phyloP scores from a whole-genome alignment of 352 stramenopile species.

The Pythium insidiosum region DNA sequence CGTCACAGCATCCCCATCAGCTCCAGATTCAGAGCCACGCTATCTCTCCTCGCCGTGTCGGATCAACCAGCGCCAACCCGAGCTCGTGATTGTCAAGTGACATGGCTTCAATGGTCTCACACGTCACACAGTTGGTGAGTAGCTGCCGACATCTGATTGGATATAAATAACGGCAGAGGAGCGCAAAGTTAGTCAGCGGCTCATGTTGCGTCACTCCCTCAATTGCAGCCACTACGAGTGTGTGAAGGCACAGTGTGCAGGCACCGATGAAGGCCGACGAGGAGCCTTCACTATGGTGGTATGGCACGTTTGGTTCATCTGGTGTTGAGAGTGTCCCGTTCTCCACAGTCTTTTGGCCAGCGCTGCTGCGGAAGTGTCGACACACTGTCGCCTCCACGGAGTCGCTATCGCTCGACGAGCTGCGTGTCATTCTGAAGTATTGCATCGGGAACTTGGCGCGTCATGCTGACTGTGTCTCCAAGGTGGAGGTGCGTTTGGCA shows the following conservation, averaged over 20 bases:
- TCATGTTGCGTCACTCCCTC: not conserved
- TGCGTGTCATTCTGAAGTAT: constrained; percentile 43
- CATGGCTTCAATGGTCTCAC: too few relatives aligned
- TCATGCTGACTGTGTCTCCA: constrained; percentile 31
- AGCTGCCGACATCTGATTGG: constrained; percentile 10
- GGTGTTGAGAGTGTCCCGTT: constrained; percentile 24
- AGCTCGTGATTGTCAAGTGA: too few relatives aligned
- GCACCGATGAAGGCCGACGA: not conserved
- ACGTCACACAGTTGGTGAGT: too few relatives aligned
- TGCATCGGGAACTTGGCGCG: constrained; percentile 36
- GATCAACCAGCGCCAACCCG: too few relatives aligned
- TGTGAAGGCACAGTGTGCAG: too few relatives aligned
- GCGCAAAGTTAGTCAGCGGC: not conserved
- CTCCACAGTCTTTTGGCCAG: constrained; percentile 36
- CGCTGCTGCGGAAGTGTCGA: constrained; percentile 33
- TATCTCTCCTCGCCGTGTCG: too few relatives aligned
- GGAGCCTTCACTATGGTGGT: constrained; percentile 3
- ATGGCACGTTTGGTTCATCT: constrained; percentile 5
- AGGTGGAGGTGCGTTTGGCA: constrained; percentile 23
- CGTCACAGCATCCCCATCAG: too few relatives aligned
- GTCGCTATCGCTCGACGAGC: constrained; percentile 47
- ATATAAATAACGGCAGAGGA: constrained; percentile 12
- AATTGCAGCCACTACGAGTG: not conserved
- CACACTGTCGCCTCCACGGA: constrained; percentile 19
- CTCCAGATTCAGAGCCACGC: too few relatives aligned